Base-by-base conservation (phyloP, 495 filamentous ascomycete species). In the Cercophora newfieldiana region DNA sequence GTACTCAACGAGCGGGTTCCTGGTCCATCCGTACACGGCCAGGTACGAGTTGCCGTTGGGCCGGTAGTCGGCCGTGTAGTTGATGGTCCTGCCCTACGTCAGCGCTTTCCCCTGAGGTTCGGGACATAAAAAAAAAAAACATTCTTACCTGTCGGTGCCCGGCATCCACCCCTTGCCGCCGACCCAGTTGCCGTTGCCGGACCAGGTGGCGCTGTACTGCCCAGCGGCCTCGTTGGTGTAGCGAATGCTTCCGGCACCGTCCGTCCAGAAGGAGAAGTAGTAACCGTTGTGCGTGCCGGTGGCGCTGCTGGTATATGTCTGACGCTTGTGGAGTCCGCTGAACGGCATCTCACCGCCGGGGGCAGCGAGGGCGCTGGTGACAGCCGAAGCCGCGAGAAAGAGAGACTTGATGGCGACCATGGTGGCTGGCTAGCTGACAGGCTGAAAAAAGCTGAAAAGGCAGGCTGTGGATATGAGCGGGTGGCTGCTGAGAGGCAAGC, bases 221-320 rank as follows among this genome's bases (percentile, higher is more conserved):
- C 86, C 86, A 22, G 71, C 80, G 21, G 75, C 69, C 48, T 81
- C 82, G 68, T 88, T 88, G 73, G 80, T 85, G 73, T 88, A 89
- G 44, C 72, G 78, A 6, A 88, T 81, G 64, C 72, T 74, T 7
- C 77, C 80, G 49, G 75, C 79, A 4, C 83, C 83, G 49, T 89
- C 83, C 53, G 85, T 88, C 85, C 85, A 89, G 80, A 85, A 88
- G 26, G 81, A 85, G 71, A 84, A 89, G 76, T 86, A 88, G 75
- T 79, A 88, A 63, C 85, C 85, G 65, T 85, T 83, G 75, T 82
- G 78, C 18, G 77, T 83, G 56, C 87, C 85, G 14, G 84, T 86
- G 48, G 76, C 71, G n/a, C 66, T 71, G 58, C 44, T 58, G 48
- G 69, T 72, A n/a, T 61, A 59, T 3, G 73, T 69, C 65, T 72